Percentiles rank a stretch among this genome's conserved stretches.
phyloP scores from a whole-genome alignment of 805 yeast species.

The Metschnikowia bowlesiae region DNA sequence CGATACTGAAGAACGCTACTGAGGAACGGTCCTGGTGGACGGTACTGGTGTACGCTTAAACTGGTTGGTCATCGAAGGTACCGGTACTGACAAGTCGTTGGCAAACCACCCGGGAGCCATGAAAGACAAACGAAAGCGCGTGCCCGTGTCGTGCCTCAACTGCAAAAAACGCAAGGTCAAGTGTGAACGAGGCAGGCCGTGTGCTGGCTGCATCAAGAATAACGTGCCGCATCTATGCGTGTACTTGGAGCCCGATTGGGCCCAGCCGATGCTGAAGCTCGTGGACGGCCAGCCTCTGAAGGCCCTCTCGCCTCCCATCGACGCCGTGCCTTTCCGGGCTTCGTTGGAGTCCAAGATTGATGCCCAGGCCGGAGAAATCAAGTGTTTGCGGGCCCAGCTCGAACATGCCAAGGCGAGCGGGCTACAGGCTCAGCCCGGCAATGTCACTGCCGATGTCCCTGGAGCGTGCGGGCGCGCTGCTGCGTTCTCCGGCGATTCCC shows the following conservation, averaged over 20 bases:
- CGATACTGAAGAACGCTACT: too few relatives aligned
- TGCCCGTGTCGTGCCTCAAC: slow-evolving; percentile 37
- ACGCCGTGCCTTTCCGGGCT: background rate
- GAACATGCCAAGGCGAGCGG: background rate
- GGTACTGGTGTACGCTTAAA: too few relatives aligned
- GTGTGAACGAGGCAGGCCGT: slow-evolving; percentile 40
- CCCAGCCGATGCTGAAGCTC: slow-evolving; percentile 11
- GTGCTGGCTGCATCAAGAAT: slow-evolving; percentile 39
- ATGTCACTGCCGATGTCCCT: background rate
- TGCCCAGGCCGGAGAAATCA: slow-evolving; percentile 8
- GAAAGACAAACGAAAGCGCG: slow-evolving; percentile 26
- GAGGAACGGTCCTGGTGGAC: too few relatives aligned
- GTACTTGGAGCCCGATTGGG: slow-evolving; percentile 40
- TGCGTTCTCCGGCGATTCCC: background rate
- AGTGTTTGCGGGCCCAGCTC: slow-evolving; percentile 12
- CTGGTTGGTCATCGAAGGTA: too few relatives aligned
- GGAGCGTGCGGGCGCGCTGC: background rate
- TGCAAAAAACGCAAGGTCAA: slow-evolving; percentile 41
- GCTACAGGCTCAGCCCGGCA: background rate
- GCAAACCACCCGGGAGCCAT: background rate
- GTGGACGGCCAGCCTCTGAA: background rate
- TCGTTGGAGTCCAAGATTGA: slow-evolving; percentile 7
- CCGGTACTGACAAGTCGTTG: too few relatives aligned
- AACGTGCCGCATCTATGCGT: slow-evolving; percentile 39
- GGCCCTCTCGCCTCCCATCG: background rate